Evolutionary conservation across 352 stramenopile genomes (phyloP), one percentile per base, ranked within the genome.

Genomic region (Pythium phragmiticola): DNA sequence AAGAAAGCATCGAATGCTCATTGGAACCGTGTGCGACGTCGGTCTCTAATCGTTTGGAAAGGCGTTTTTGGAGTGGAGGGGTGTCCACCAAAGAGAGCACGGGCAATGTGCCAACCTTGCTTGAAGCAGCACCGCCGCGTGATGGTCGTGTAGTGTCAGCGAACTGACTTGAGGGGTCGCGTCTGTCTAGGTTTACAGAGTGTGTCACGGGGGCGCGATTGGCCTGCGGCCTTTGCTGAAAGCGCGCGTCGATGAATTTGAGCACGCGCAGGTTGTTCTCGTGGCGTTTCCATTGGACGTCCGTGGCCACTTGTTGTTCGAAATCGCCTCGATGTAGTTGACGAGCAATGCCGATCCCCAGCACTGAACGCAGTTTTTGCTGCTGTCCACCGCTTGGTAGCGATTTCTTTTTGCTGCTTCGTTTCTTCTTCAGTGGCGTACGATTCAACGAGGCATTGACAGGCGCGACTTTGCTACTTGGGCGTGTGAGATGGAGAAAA

Each of bases 201-300:
- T 42, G 57, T 4, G 37, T 1, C 6, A 17, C n/a, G 13, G 36
- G 21, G 0, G 9, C 7, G 7, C 17, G 26, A 8, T 49, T 0
- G 4, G 59, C 59, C 4, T 42, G 11, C 7, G 28, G 17, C 0
- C 34, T 48, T 43, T 58, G 33, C 4, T 56, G 46, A 0, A 66
- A 33, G 1, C 42, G 39, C 7, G 41, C 23, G 33, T 66, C 59
- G 21, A 66, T 59, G 11, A 66, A 66, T 30, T 55, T 19, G 2
- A 66, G 59, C 37, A 60, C 37, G 3, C 42, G 59, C 28, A 66
- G 41, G 39, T 66, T 66, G 7, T 45, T 46, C 21, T 60, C 36
- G 50, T 66, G 59, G 17, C 59, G 59, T 16, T 60, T 52, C 59
- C 59, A 66, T 21, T 66, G 19, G 14, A 6, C 13, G 17, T 52